phyloP scores from a whole-genome alignment of 257 asterid species.

The Fraxinus pennsylvanica region DNA sequence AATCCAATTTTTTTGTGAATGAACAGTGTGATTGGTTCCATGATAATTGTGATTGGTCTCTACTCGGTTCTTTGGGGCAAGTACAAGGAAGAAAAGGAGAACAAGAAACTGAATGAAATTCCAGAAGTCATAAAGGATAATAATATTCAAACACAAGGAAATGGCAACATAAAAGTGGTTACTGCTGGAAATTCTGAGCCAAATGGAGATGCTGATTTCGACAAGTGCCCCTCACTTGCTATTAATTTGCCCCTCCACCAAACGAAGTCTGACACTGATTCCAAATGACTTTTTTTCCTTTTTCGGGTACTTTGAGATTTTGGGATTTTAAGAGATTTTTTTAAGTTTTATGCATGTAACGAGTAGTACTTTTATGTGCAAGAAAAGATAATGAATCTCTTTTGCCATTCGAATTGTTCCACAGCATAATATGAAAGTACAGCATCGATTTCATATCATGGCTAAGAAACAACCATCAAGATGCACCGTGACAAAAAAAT shows the following conservation, averaged over 20 bases:
- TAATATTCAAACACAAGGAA: conserved; percentile 12
- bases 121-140: conserved; percentile 47
- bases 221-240: conserved; percentile 32
- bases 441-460: too few species aligned
- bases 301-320: neutral
- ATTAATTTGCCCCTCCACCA: conserved; percentile 33
- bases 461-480: too few species aligned
- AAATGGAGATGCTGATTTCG: conserved; percentile 10
- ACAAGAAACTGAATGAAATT: conserved; percentile 27
- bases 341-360: conserved; percentile 25
- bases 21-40: conserved; percentile 53
- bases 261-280: conserved; percentile 31
- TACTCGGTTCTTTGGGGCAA: conserved; percentile 63
- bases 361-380: conserved; percentile 10
- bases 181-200: neutral
- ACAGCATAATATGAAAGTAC: neutral
- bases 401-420: neutral
- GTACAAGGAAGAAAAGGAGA: conserved; percentile 52
- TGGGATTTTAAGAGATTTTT: conserved; percentile 29
- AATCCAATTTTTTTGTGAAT: neutral
- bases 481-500: too few species aligned
- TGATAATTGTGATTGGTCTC: conserved; percentile 54
- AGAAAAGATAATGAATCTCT: conserved; percentile 15
- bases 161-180: conserved; percentile 25
- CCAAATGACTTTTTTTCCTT: neutral